Conservation (phyloP, 345 rosid species). For the Camelina laxa region DNA sequence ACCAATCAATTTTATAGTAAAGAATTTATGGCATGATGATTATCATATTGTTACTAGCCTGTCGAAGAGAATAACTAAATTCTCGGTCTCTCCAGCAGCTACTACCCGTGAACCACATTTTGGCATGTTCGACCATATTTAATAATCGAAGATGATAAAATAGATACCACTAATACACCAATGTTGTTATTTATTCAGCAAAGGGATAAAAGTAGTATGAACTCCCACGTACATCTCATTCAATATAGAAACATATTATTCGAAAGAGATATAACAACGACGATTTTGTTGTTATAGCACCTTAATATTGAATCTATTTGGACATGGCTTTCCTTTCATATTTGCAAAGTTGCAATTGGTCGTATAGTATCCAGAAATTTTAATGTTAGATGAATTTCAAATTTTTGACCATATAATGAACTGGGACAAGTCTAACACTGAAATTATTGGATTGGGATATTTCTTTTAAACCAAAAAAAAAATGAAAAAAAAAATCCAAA, state of each 20-base stretch:
- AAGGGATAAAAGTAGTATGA: not conserved
- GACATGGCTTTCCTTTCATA: not conserved
- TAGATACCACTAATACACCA: conserved; percentile 3
- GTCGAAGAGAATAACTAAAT: conserved; percentile 7
- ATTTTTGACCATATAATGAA: not conserved
- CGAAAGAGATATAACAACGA: conserved; percentile 22
- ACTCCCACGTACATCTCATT: not conserved
- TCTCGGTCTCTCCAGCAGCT: not conserved
- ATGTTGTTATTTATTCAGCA: not conserved
- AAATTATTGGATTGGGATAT: not conserved
- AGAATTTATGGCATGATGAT: not conserved
- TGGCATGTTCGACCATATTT: conserved; percentile 25
- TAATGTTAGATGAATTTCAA: not conserved
- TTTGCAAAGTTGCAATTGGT: not conserved
- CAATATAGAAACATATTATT: not conserved
- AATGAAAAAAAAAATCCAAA: not conserved
- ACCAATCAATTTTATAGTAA: not conserved
- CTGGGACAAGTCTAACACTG: not conserved
- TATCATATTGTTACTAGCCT: not conserved
- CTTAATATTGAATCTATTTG: not conserved
- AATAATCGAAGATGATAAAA: conserved; percentile 1
- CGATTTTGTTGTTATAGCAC: conserved; percentile 10
- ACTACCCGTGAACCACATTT: conserved; percentile 34
- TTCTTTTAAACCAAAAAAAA: not conserved
- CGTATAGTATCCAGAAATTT: not conserved